A percentile compares a stretch with the other conserved stretches of the same genome.
Evolutionary conservation across 495 filamentous ascomycete genomes (phyloP).

Genomic region (Podospora australis): DNA sequence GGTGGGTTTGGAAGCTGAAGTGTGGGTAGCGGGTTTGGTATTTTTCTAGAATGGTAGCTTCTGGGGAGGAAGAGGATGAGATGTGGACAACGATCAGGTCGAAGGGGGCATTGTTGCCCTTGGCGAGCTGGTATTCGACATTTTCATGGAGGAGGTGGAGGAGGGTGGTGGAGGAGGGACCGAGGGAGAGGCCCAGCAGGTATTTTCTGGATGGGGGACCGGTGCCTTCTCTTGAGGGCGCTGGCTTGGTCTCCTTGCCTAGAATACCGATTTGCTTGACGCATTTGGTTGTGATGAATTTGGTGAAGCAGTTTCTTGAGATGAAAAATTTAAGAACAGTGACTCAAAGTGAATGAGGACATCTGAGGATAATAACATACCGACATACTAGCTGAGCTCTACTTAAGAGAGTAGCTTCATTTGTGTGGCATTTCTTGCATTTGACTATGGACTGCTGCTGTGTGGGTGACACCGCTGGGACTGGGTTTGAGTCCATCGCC

Average conservation of each 20-base stretch:
- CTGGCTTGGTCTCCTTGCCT: constrained; percentile 38
- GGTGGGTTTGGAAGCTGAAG: constrained; percentile 48
- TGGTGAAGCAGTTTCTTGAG: constrained; percentile 64
- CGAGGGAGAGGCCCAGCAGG: constrained; percentile 75
- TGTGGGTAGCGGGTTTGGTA: constrained; percentile 49
- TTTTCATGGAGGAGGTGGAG: constrained; percentile 69
- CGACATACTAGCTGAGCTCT: constrained; percentile 20
- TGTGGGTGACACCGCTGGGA: constrained; percentile 8
- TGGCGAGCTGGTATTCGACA: constrained; percentile 50
- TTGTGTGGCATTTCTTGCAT: constrained; percentile 19
- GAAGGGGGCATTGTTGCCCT: constrained; percentile 53
- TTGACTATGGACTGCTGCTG: too few species aligned
- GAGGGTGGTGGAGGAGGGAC: constrained; percentile 71
- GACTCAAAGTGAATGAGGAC: background rate
- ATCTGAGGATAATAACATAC: constrained; percentile 8
- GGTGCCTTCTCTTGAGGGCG: constrained; percentile 35
- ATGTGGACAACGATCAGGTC: constrained; percentile 62
- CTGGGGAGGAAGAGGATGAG: constrained; percentile 28
- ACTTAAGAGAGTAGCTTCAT: constrained; percentile 24
- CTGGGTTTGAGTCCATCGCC: constrained; percentile 5
- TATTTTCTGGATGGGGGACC: constrained; percentile 44
- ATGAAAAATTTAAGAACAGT: background rate
- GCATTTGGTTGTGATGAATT: constrained; percentile 68
- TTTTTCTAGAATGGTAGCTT: constrained; percentile 3
- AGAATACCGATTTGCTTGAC: constrained; percentile 66